phyloP scores from a whole-genome alignment of 2,329 filamentous ascomycete genomes.

The Aspergillus chevalieri region DNA sequence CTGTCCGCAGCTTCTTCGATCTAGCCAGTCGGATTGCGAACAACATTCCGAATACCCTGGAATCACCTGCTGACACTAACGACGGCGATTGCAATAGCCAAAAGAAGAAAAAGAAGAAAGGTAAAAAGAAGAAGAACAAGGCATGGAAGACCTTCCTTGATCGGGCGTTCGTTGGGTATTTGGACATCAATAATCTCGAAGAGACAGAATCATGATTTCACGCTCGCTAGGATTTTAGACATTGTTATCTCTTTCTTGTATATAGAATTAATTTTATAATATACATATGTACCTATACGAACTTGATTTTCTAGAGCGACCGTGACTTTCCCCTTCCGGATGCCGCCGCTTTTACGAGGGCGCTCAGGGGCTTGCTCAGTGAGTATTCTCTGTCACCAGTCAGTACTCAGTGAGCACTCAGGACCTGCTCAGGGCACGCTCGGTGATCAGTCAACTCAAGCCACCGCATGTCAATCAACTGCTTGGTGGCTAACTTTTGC shows the following conservation, averaged over 20 bases:
- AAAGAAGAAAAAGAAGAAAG: constrained; percentile 42
- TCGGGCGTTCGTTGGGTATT: constrained; percentile 72
- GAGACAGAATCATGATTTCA: constrained; percentile 16
- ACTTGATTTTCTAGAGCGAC: too few relatives aligned
- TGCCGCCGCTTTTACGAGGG: too few relatives aligned
- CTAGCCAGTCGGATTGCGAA: constrained; percentile 73
- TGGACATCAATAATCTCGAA: constrained; percentile 59
- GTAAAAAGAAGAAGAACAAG: constrained; percentile 52
- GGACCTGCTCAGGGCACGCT: too few relatives aligned
- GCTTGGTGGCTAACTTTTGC: too few relatives aligned
- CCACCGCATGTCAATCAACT: too few relatives aligned
- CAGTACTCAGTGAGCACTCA: too few relatives aligned
- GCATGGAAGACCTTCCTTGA: constrained; percentile 71
- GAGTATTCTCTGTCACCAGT: too few relatives aligned
- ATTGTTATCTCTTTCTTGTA: not conserved
- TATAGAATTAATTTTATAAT: not conserved
- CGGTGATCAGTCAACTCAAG: too few relatives aligned
- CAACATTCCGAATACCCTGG: constrained; percentile 16
- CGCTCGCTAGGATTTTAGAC: not conserved
- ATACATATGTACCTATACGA: too few relatives aligned
- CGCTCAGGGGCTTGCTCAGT: too few relatives aligned
- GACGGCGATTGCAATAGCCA: constrained; percentile 25
- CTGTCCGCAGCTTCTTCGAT: constrained; percentile 71
- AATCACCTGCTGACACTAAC: constrained; percentile 33
- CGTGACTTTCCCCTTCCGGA: too few relatives aligned